phyloP scores from a whole-genome alignment of 202 grass and related monocot genomes.

The Setaria viridis region DNA sequence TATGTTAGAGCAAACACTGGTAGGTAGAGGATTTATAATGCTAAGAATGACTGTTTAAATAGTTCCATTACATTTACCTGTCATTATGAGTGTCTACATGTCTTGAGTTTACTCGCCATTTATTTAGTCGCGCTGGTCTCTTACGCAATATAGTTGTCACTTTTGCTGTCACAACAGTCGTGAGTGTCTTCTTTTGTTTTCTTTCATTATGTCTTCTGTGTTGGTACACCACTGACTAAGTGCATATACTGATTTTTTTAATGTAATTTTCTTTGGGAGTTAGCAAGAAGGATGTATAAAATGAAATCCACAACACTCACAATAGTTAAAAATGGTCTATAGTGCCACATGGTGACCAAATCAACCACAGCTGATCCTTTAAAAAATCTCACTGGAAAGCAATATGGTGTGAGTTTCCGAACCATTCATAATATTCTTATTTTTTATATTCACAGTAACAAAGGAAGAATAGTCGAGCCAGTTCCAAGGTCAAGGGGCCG shows the following conservation, averaged over 20 bases:
- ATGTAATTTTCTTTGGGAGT: neutral
- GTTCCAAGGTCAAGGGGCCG: constrained; percentile 61
- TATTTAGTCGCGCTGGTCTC: neutral
- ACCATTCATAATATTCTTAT: constrained; percentile 25
- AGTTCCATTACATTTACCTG: neutral
- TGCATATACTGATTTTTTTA: neutral
- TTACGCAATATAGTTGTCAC: neutral
- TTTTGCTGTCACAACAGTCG: neutral
- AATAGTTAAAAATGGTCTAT: neutral
- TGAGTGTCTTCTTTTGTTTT: neutral
- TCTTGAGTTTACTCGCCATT: neutral
- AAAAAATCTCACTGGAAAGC: neutral
- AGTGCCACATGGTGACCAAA: neutral
- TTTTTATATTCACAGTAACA: constrained; percentile 66
- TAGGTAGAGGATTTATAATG: neutral
- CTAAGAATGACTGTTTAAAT: neutral
- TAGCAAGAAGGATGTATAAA: neutral
- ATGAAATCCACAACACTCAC: neutral
- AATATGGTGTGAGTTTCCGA: neutral
- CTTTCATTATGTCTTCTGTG: neutral
- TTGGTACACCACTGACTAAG: neutral
- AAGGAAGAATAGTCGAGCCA: constrained; percentile 81
- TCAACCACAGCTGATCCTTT: neutral
- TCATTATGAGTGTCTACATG: neutral
- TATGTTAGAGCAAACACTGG: neutral